Evolutionary conservation across 2,329 filamentous ascomycete species (phyloP).

Genomic region (Claviceps fusiformis): DNA sequence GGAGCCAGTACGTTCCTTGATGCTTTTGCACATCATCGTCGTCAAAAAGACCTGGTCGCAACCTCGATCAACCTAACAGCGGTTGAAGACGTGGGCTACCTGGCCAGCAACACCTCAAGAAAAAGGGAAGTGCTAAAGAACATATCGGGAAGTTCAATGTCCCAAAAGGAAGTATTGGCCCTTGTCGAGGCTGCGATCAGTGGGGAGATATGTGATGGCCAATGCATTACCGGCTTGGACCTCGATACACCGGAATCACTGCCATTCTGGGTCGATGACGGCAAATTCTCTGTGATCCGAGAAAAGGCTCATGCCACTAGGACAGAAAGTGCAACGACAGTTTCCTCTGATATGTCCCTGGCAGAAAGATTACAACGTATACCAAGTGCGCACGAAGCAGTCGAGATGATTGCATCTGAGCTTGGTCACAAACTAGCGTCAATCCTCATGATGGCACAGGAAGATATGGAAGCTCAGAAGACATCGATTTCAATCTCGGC

Average conservation of each 20-base stretch:
- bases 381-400: slow-evolving; percentile 10
- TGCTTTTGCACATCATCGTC: slow-evolving; percentile 21
- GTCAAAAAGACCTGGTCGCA: slow-evolving; percentile 26
- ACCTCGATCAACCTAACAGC: slow-evolving; percentile 39
- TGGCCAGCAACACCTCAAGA: slow-evolving; percentile 25
- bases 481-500: slow-evolving; percentile 12
- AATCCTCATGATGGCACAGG: slow-evolving; percentile 15
- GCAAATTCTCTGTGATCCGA: slow-evolving; percentile 38
- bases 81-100: slow-evolving; percentile 35
- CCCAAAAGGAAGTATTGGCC: slow-evolving; percentile 39
- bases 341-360: slow-evolving; percentile 3
- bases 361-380: slow-evolving; percentile 9
- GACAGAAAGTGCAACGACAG: background rate
- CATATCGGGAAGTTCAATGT: slow-evolving; percentile 32
- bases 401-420: slow-evolving; percentile 12
- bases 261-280: slow-evolving; percentile 41
- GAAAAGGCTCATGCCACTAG: slow-evolving; percentile 18
- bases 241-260: slow-evolving; percentile 18
- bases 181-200: slow-evolving; percentile 37
- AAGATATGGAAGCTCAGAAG: slow-evolving; percentile 12
- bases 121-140: slow-evolving; percentile 34
- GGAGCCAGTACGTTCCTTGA: slow-evolving; percentile 34
- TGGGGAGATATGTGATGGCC: slow-evolving; percentile 27
- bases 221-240: slow-evolving; percentile 41
- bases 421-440: slow-evolving; percentile 22